Evolutionary conservation across 768 basidiomycete species (phyloP), one percentile per base, ranked within the genome.

Genomic region (Hygrophorus pudorinus): DNA sequence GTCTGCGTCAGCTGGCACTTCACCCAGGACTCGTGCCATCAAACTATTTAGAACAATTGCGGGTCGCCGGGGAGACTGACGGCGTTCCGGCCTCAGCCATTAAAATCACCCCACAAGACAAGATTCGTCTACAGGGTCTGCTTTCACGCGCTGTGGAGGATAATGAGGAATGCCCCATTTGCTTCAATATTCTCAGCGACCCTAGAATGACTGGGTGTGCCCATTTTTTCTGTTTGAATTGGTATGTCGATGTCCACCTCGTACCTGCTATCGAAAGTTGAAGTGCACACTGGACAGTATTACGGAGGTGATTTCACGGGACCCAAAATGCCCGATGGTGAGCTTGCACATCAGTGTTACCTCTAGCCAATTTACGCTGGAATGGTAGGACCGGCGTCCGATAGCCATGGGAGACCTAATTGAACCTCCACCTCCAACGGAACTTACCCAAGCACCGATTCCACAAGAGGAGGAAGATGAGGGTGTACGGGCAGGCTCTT

Each of bases 251-350:
- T 5, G 10, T 34, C 41, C 34, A 10, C 2, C 1, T 57, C 34
- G 49, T 18, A 28, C 5, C 39, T 10, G 16, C 20, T 16, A 9
- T 18, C 9, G n/a, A 16, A 36, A 17, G 33, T 32, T 44, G 2
- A 24, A 7, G 24, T 3, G 7, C 43, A 27, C 13, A 24, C 10
- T 43, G 36, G 7, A 12, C 48, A 85, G 82, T 57, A 86, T 87
- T 48, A 71, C 71, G 14, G 80, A 85, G 58, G 75, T 79, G 34
- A 74, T 89, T 30, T 58, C 66, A 31, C 75, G 82, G 32, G 81
- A 87, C 56, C 68, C 75, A n/a, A 81, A 76, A 55, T 90, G 88
- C 58, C 87, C 87, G 4, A 83, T 90, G 85, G 85, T 84, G 47
- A 30, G 63, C 41, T 20, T 43, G 20, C 37, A 20, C 4, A 13